These are phyloP conservation scores for Graphiopsis chlorocephala DNA, from an alignment of 2,329 filamentous ascomycete genomes.

Conservation along the genomic window DNA sequence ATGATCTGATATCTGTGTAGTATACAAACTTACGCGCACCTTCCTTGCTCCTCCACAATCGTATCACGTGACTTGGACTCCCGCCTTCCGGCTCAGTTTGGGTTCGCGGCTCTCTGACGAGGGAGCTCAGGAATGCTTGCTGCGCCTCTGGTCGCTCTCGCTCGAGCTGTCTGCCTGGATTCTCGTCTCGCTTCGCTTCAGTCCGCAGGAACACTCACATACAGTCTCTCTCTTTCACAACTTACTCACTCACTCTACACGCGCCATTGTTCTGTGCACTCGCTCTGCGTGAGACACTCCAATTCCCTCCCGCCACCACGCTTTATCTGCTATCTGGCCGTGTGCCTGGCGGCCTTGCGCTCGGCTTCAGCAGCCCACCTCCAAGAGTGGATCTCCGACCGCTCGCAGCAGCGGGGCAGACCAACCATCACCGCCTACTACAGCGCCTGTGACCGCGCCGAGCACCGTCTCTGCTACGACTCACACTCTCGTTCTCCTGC, in stretches of 20 bases:
- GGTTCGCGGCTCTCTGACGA: neutral
- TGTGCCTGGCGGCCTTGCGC: neutral
- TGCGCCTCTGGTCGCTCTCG: neutral
- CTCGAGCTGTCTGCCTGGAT: neutral
- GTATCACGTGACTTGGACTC: neutral
- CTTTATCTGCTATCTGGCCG: neutral
- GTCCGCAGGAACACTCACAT: neutral
- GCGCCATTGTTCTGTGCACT: neutral
- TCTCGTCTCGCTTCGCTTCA: neutral
- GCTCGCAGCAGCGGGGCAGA: neutral
- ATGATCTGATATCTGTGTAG: fast-evolving
- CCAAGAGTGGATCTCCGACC: neutral
- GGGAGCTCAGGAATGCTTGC: neutral
- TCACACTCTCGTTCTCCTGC: neutral
- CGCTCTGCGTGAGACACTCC: neutral
- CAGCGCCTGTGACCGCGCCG: neutral
- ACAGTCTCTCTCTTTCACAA: neutral
- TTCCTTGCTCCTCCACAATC: neutral
- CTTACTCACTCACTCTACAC: neutral
- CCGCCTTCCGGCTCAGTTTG: no score
- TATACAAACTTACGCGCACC: neutral
- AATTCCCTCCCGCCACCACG: neutral
- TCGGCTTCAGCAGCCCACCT: slow-evolving; percentile 1
- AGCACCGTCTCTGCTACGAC: slow-evolving; percentile 5
- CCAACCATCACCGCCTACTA: neutral